A percentile compares a stretch with the other conserved stretches of the same genome.
Evolutionary conservation across 1,139 yeast species (phyloP).

Genomic region (Debaryomyces singareniensis): DNA sequence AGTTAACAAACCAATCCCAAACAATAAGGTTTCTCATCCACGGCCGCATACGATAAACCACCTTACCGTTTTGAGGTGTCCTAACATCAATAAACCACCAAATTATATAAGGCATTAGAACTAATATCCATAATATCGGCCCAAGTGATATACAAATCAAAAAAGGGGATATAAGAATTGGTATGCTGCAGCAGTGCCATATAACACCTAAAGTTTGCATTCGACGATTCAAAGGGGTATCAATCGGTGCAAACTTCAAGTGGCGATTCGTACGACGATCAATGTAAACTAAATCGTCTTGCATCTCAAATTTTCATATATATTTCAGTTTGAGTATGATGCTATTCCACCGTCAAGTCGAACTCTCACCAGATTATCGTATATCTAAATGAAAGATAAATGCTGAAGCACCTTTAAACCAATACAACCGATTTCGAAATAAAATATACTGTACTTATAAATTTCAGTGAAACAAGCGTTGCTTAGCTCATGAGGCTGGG

Average conservation of each 20-base stretch:
- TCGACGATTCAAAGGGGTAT: constrained; percentile 52
- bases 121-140: constrained; percentile 63
- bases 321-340: no score
- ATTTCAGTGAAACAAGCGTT: no score
- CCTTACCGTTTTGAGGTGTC: constrained; percentile 71
- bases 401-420: no score
- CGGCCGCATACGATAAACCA: constrained; percentile 48
- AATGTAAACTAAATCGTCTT: constrained; percentile 1
- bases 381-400: no score
- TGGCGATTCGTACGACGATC: constrained; percentile 5
- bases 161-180: constrained; percentile 48
- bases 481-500: no score
- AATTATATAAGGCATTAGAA: constrained; percentile 48
- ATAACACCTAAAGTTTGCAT: constrained; percentile 67
- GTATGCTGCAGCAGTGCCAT: constrained; percentile 73
- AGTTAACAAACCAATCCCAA: constrained; percentile 74
- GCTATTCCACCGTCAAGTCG: no score
- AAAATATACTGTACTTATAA: no score
- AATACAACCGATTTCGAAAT: no score
- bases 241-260: constrained; percentile 43
- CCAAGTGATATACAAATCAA: constrained; percentile 54
- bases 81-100: constrained; percentile 56
- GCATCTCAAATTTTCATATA: no score
- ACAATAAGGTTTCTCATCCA: constrained; percentile 51
- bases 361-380: no score